Percentiles rank a stretch among this genome's conserved stretches.
phyloP scores from a whole-genome alignment of 2,329 filamentous ascomycete genomes.

The Bipolaris victoriae region DNA sequence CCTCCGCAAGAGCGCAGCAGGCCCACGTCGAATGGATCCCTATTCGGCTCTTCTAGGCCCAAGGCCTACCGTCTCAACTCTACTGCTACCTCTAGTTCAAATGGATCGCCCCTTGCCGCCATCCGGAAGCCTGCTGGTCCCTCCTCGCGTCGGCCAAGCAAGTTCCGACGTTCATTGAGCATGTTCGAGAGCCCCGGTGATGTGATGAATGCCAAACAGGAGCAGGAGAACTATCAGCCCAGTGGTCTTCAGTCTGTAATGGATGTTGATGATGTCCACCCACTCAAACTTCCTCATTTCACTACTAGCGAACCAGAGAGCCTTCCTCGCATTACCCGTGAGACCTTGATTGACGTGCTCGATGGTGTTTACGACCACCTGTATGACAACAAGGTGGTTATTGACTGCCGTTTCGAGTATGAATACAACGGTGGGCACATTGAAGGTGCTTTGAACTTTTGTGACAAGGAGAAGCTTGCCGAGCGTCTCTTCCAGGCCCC shows the following conservation, averaged over 20 bases:
- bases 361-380: conserved; percentile 79
- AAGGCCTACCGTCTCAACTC: conserved; percentile 69
- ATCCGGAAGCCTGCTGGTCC: conserved; percentile 68
- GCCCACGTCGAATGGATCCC: conserved; percentile 59
- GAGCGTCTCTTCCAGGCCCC: conserved; percentile 71
- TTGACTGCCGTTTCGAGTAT: conserved; percentile 98
- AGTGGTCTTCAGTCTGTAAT: conserved; percentile 74
- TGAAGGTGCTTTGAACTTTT: conserved; percentile 90
- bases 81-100: conserved; percentile 61
- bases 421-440: conserved; percentile 98
- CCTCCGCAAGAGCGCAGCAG: conserved; percentile 71
- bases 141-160: conserved; percentile 72
- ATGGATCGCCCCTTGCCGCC: conserved; percentile 74
- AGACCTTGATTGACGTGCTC: conserved; percentile 83
- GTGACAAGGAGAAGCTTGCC: conserved; percentile 89
- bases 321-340: conserved; percentile 83
- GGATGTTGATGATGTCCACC: conserved; percentile 79
- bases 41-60: conserved; percentile 63
- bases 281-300: conserved; percentile 82
- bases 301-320: conserved; percentile 81
- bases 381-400: conserved; percentile 82
- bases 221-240: conserved; percentile 66
- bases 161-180: conserved; percentile 89
- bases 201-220: conserved; percentile 72
- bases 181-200: conserved; percentile 97